Base-by-base conservation (phyloP, 192 early-diverging fungal genomes). In the Entomortierella lignicola region DNA sequence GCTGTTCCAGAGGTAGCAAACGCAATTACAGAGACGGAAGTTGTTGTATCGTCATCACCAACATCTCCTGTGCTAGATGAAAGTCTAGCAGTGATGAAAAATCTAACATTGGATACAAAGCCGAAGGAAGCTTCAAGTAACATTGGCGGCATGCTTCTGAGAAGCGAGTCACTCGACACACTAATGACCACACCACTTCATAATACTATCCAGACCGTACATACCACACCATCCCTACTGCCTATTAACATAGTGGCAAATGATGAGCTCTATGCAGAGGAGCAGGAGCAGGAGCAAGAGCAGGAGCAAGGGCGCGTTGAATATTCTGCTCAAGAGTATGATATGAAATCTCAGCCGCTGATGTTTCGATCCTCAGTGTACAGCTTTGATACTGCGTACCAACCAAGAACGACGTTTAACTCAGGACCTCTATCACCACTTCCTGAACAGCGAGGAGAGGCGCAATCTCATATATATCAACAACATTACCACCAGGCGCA, bases 221-320 rank as follows among this genome's bases (percentile, higher is more conserved):
- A 61, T 50, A 61, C 60, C 1, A 61, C 47, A 25, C 60, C 60
- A 11, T 20, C 47, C 12, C 18, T 26, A 8, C 25, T 61, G 44
- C 43, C 60, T 8, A 27, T 50, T 8, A 43, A 47, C 8, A 2
- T 61, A 4, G 1, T 50, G 15, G 3, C 5, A 25, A 43, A 61
- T 5, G 25, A 47, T 17, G 60, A 50, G 10, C 13, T 6, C 13
- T 7, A 1, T 26, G 44, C 12, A 12, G n/a, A n/a, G n/a, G n/a
- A n/a, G n/a, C n/a, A n/a, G n/a, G n/a, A n/a, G n/a, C n/a, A n/a
- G n/a, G n/a, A n/a, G n/a, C n/a, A n/a, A n/a, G n/a, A n/a, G n/a
- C n/a, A n/a, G n/a, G n/a, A n/a, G n/a, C 32, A 61, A 25, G 27
- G 30, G 4, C 13, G 10, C 26, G 5, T 13, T 29, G 10, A 25